Evolutionary conservation across 345 rosid species (phyloP).

Genomic region (Gossypium bickii): DNA sequence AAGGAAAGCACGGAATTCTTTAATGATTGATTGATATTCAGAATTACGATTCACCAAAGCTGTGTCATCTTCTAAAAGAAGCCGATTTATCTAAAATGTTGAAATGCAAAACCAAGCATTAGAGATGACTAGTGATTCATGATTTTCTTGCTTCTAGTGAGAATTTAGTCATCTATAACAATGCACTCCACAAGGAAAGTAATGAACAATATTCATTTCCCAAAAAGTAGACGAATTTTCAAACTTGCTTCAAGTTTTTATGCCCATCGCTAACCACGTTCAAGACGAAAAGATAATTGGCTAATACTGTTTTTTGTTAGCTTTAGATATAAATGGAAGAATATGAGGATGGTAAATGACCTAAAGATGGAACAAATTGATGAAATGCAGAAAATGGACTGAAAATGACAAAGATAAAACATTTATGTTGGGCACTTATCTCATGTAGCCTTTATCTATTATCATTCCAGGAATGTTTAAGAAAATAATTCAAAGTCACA

Average conservation of each 20-base stretch:
- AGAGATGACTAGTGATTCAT: neutral
- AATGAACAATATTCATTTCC: neutral
- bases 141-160: slow-evolving; percentile 4
- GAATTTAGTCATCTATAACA: slow-evolving; percentile 5
- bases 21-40: slow-evolving; percentile 76
- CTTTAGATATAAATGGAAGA: neutral
- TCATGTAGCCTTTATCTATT: slow-evolving; percentile 4
- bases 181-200: slow-evolving; percentile 8
- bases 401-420: neutral
- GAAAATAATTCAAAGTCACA: neutral
- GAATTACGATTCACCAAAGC: slow-evolving; percentile 74
- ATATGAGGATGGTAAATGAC: neutral
- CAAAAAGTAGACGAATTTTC: neutral
- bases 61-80: slow-evolving; percentile 92
- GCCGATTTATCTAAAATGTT: slow-evolving; percentile 63
- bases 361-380: neutral
- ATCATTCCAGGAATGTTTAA: neutral
- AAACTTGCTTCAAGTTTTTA: slow-evolving; percentile 16
- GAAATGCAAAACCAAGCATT: slow-evolving; percentile 3
- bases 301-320: neutral
- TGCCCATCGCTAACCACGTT: neutral
- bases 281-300: neutral
- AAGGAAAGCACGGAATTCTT: slow-evolving; percentile 90
- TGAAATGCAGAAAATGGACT: neutral
- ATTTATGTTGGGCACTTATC: neutral